These are phyloP conservation scores for Onygenales sp. DNA, from an alignment of 2,329 filamentous ascomycete genomes.

Conservation along the genomic window DNA sequence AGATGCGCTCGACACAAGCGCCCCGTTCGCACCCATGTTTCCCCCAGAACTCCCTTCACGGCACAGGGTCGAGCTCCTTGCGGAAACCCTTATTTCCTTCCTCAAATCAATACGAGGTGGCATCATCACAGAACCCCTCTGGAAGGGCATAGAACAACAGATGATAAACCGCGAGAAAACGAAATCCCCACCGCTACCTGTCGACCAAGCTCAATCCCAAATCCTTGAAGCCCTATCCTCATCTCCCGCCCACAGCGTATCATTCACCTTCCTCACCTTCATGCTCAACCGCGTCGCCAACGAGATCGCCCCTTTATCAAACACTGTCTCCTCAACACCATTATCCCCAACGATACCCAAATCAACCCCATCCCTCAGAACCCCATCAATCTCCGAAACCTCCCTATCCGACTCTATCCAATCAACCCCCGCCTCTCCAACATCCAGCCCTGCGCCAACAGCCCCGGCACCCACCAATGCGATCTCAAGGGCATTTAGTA, in stretches of 20 bases:
- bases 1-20: slow-evolving; percentile 65
- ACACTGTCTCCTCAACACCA: slow-evolving; percentile 9
- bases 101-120: slow-evolving; percentile 68
- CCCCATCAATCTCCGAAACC: slow-evolving; percentile 10
- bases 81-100: slow-evolving; percentile 64
- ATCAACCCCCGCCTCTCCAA: slow-evolving; percentile 21
- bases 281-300: slow-evolving; percentile 56
- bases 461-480: background rate
- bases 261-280: slow-evolving; percentile 76
- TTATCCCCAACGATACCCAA: slow-evolving; percentile 11
- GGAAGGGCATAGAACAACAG: slow-evolving; percentile 55
- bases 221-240: slow-evolving; percentile 66
- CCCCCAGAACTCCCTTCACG: slow-evolving; percentile 53
- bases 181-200: slow-evolving; percentile 33
- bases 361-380: slow-evolving; percentile 16
- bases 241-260: slow-evolving; percentile 72
- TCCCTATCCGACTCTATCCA: slow-evolving; percentile 20
- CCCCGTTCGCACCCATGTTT: slow-evolving; percentile 52
- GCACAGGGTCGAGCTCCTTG: slow-evolving; percentile 64
- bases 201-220: slow-evolving; percentile 49
- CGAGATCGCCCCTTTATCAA: slow-evolving; percentile 40
- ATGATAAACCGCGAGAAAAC: slow-evolving; percentile 41
- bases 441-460: background rate
- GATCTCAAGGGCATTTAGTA: slow-evolving; percentile 7
- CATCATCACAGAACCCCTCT: slow-evolving; percentile 61